These are phyloP conservation scores for Alnus rubra DNA, from an alignment of 306 rosid species.

Conservation along the genomic window DNA sequence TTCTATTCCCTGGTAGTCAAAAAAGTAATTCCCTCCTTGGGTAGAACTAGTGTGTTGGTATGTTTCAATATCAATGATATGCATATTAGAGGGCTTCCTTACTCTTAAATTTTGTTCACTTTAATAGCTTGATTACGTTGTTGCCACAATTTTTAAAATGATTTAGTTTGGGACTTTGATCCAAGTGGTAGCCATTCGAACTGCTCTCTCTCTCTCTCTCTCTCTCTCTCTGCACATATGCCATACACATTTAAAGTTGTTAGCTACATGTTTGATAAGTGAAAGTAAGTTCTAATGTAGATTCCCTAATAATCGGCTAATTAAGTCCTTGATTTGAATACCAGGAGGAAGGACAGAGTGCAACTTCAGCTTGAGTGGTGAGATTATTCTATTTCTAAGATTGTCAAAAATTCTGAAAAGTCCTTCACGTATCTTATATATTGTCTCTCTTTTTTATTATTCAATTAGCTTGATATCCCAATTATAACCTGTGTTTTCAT, in stretches of 20 bases:
- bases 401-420: slow-evolving; percentile 25
- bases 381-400: slow-evolving; percentile 37
- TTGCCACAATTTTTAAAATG: neutral
- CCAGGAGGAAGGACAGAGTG: slow-evolving; percentile 78
- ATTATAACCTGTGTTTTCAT: neutral
- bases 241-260: neutral
- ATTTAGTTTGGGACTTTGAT: neutral
- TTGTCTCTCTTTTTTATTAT: neutral
- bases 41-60: neutral
- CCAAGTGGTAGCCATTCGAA: neutral
- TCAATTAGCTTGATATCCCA: neutral
- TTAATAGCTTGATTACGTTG: neutral
- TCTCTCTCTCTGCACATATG: neutral
- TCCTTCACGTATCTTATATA: neutral
- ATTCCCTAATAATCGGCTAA: slow-evolving; percentile 14
- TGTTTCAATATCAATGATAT: neutral
- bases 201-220: neutral
- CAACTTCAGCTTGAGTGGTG: slow-evolving; percentile 96
- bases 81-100: neutral
- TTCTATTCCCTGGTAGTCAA: slow-evolving; percentile 18
- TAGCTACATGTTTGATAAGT: slow-evolving; percentile 19
- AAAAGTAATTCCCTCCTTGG: neutral
- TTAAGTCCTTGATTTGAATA: slow-evolving; percentile 39
- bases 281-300: slow-evolving; percentile 23
- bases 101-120: neutral